Evolutionary conservation across 129 eudicot genomes (phyloP).

Genomic region (Oenanthe sinensis): DNA sequence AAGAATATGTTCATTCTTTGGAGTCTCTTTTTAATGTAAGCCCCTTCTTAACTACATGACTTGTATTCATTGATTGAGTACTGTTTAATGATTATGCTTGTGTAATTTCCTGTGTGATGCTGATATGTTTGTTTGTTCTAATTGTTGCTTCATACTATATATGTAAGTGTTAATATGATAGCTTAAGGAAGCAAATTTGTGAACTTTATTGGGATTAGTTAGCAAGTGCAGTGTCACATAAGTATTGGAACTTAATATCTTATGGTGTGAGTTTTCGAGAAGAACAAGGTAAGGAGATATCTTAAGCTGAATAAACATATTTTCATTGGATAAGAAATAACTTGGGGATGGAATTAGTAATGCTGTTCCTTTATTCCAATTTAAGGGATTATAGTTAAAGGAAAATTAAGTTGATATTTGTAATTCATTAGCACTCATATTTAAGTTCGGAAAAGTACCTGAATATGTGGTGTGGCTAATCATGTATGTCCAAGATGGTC

Average conservation of each 20-base stretch:
- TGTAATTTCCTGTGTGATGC: neutral
- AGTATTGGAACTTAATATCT: neutral
- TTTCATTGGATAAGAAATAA: neutral
- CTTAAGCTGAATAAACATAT: neutral
- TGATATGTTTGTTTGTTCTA: neutral
- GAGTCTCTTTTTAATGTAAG: slow-evolving; percentile 90
- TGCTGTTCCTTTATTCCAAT: neutral
- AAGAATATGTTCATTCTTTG: slow-evolving; percentile 69
- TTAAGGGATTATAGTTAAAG: neutral
- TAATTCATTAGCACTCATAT: neutral
- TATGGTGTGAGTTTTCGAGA: neutral
- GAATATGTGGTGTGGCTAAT: neutral
- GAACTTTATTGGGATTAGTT: neutral
- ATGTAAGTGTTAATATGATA: neutral
- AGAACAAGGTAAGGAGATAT: neutral
- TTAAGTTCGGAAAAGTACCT: neutral
- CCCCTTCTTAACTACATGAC: neutral
- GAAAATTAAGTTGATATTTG: neutral
- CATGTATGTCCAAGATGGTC: neutral
- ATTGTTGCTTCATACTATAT: neutral
- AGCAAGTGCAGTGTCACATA: neutral
- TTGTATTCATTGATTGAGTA: neutral
- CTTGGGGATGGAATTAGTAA: neutral
- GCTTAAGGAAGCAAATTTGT: neutral
- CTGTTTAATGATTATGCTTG: neutral